A percentile compares a stretch with the other conserved stretches of the same genome.
These are phyloP conservation scores for Solanum virginianum DNA, from an alignment of 257 asterid genomes.

Conservation along the genomic window DNA sequence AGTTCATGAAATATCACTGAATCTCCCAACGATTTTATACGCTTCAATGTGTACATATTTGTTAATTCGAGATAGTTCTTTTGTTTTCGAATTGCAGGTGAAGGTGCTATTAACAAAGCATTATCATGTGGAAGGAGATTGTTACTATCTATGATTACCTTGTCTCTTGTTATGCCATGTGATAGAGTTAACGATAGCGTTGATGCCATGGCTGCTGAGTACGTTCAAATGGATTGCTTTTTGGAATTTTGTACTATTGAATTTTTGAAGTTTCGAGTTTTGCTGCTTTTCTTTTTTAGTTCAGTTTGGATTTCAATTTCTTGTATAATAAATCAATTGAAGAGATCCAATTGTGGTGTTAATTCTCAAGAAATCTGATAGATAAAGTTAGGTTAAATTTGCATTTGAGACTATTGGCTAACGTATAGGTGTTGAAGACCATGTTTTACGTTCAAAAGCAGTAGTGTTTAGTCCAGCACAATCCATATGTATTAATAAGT, in stretches of 20 bases:
- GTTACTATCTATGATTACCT: conserved; percentile 29
- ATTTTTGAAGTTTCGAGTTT: not conserved
- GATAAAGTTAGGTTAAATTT: not conserved
- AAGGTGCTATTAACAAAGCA: not conserved
- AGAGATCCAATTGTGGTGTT: not conserved
- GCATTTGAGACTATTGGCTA: not conserved
- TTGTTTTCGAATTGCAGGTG: conserved; percentile 7
- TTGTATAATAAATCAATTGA: not conserved
- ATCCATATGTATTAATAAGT: not conserved
- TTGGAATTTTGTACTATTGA: not conserved
- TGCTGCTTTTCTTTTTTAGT: not conserved
- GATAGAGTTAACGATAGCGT: conserved; percentile 8
- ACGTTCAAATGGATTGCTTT: conserved; percentile 3
- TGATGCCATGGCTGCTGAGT: conserved; percentile 33
- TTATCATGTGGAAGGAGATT: conserved; percentile 42
- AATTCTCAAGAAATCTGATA: not conserved
- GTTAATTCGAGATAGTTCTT: not conserved
- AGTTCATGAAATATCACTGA: not conserved
- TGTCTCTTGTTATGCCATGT: conserved; percentile 40
- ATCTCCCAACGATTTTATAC: not conserved
- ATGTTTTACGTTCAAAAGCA: not conserved
- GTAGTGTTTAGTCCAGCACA: not conserved
- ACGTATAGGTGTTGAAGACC: not conserved
- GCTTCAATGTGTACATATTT: not conserved
- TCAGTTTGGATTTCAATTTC: not conserved